Conservation (phyloP, 768 basidiomycete species). For the Kwoniella dendrophila region DNA sequence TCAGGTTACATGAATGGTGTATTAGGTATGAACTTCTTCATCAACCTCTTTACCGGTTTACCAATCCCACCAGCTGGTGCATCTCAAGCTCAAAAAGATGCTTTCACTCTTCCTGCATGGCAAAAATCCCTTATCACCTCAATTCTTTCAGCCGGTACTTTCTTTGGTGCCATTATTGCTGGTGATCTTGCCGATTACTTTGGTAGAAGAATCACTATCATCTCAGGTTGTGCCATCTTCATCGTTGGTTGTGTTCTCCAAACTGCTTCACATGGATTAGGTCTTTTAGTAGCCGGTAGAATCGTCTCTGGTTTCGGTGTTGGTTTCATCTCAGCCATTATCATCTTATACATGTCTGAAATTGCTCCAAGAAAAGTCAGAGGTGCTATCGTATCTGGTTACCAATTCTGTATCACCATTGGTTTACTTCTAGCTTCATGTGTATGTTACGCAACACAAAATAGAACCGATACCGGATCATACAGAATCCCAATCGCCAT, state of each 20-base stretch:
- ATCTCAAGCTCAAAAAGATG: slow-evolving; percentile 27
- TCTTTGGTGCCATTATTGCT: slow-evolving; percentile 57
- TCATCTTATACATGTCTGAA: slow-evolving; percentile 57
- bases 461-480: slow-evolving; percentile 48
- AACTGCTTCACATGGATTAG: slow-evolving; percentile 51
- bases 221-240: slow-evolving; percentile 48
- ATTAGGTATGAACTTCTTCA: slow-evolving; percentile 69
- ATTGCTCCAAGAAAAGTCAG: slow-evolving; percentile 56
- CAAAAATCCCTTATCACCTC: slow-evolving; percentile 56
- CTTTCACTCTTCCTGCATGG: slow-evolving; percentile 47
- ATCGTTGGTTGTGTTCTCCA: slow-evolving; percentile 51
- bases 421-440: slow-evolving; percentile 56
- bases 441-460: slow-evolving; percentile 55
- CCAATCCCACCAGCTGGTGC: slow-evolving; percentile 38
- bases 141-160: slow-evolving; percentile 58
- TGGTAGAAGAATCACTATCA: slow-evolving; percentile 54
- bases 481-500: slow-evolving; percentile 57
- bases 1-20: slow-evolving; percentile 54
- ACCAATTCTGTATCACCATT: slow-evolving; percentile 57
- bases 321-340: slow-evolving; percentile 54
- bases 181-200: slow-evolving; percentile 57
- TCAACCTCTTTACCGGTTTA: slow-evolving; percentile 92
- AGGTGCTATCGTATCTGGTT: slow-evolving; percentile 56
- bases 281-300: slow-evolving; percentile 52
- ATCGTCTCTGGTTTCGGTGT: slow-evolving; percentile 52